phyloP scores from a whole-genome alignment of 331 rosid species.

The Prunus yedoensis region DNA sequence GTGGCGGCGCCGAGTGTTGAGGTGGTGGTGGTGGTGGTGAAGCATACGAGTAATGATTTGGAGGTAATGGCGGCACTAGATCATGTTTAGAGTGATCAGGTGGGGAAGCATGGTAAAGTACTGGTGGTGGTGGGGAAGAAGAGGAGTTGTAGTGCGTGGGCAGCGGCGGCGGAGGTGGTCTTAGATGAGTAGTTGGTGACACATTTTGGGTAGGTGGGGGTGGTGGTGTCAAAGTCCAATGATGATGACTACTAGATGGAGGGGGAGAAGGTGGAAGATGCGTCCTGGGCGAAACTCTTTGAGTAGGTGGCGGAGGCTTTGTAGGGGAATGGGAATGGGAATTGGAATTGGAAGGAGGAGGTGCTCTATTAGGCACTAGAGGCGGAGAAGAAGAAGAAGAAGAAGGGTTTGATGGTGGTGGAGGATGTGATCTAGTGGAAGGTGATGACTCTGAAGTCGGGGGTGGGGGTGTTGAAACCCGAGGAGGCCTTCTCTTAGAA shows the following conservation, averaged over 20 bases:
- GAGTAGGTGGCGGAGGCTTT: conserved; percentile 24
- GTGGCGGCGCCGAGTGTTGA: neutral
- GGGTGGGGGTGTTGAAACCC: conserved; percentile 12
- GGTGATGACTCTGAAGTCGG: conserved; percentile 38
- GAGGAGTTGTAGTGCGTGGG: neutral
- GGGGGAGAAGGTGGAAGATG: conserved; percentile 15
- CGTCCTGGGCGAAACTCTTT: conserved; percentile 22
- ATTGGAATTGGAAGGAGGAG: neutral
- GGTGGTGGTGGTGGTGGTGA: conserved; percentile 14
- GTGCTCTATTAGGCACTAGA: neutral
- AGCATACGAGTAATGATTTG: neutral
- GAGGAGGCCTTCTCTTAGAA: neutral
- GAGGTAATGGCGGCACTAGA: neutral
- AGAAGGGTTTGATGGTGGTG: conserved; percentile 22
- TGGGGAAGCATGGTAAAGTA: neutral
- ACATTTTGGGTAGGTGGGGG: conserved; percentile 17
- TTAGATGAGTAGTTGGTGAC: conserved; percentile 26
- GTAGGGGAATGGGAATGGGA: neutral
- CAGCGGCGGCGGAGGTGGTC: conserved; percentile 4
- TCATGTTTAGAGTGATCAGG: neutral
- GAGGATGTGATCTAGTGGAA: conserved; percentile 30
- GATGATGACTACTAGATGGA: neutral
- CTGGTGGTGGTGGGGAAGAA: conserved; percentile 6
- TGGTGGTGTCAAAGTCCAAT: conserved; percentile 19
- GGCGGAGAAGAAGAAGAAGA: conserved; percentile 13